Evolutionary conservation across 2,329 filamentous ascomycete genomes (phyloP), one percentile per base, ranked within the genome.

Genomic region (Phaeosphaeria sp.): DNA sequence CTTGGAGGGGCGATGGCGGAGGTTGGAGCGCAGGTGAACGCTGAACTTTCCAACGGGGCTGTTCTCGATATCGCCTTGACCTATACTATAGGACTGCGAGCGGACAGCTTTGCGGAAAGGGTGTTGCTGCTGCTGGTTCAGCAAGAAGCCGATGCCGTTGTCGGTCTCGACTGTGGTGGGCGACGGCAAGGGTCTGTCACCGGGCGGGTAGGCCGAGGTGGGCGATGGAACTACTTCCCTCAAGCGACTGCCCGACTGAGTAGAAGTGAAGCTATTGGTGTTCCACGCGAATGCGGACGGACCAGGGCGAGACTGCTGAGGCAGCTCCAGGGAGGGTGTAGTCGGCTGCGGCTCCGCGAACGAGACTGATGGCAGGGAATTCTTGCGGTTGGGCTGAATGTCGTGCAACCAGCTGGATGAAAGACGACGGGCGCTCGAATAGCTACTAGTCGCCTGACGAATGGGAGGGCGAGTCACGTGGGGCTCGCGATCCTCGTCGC

Each of bases 41-140:
- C 83, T 80, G 13, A 81, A 75, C 43, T 86, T 74, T 21, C 83
- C 78, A 3, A 84, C 77, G 3, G 68, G 71, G 43, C 63, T 71
- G 56, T 64, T 67, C 40, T 76, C 74, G 27, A 71, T 85, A 52
- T 97, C 93, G 59, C 93, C 82, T 74, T 97, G 93, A 4, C 93
- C 93, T 48, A 96, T 94, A 0, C 94, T 98, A 77, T 98, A 98
- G 4, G 95, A 98, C 77, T 97, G 92, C 6, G 95, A 99, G 44
- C 95, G 89, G 69, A 96, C 95, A 1, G 92, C 93, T 77, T 98
- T 98, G 1, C 91, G 91, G 0, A 92, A 95, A 0, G 94, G 93
- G 62, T 96, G 91, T 0, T 93, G 92, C 64, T 96, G 91, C 18
- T 70, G 62, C 36, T 76, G 74, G 52, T 65, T 72, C 5, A 76